Conservation (phyloP, 495 filamentous ascomycete genomes). For the Penicillium alfredii region DNA sequence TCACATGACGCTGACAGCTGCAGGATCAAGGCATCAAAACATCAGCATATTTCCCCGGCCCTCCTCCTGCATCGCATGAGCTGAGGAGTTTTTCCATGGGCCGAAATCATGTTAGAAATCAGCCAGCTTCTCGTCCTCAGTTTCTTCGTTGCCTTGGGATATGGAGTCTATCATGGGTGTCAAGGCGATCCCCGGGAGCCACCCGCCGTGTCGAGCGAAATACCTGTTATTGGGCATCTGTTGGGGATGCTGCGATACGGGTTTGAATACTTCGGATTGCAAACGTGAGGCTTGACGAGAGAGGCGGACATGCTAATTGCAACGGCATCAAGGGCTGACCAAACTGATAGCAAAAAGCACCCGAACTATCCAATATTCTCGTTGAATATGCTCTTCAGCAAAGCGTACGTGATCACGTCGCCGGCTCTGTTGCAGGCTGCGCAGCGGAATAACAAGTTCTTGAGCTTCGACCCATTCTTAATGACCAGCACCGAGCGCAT, state of each 20-base stretch:
- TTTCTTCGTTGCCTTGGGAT: slow-evolving; percentile 8
- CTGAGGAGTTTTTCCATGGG: too few relatives aligned
- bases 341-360: slow-evolving; percentile 14
- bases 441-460: slow-evolving; percentile 34
- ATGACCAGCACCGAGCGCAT: slow-evolving; percentile 13
- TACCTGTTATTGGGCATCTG: slow-evolving; percentile 45
- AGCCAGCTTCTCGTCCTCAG: slow-evolving; percentile 8
- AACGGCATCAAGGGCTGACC: too few relatives aligned
- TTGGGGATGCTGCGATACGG: slow-evolving; percentile 36
- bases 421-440: slow-evolving; percentile 35
- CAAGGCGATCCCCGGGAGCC: slow-evolving; percentile 40
- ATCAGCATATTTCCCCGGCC: too few relatives aligned
- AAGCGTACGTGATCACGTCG: slow-evolving; percentile 41
- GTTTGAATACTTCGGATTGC: slow-evolving; percentile 23
- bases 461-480: slow-evolving; percentile 39
- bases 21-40: too few relatives aligned
- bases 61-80: too few relatives aligned
- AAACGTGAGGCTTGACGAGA: too few relatives aligned
- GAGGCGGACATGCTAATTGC: too few relatives aligned
- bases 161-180: slow-evolving; percentile 2
- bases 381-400: slow-evolving; percentile 35
- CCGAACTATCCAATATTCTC: slow-evolving; percentile 33
- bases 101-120: slow-evolving; percentile 13
- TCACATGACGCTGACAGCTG: too few relatives aligned
- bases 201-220: slow-evolving; percentile 26